phyloP scores from a whole-genome alignment of 176 grass and related monocot genomes.

The Carex kokanica region DNA sequence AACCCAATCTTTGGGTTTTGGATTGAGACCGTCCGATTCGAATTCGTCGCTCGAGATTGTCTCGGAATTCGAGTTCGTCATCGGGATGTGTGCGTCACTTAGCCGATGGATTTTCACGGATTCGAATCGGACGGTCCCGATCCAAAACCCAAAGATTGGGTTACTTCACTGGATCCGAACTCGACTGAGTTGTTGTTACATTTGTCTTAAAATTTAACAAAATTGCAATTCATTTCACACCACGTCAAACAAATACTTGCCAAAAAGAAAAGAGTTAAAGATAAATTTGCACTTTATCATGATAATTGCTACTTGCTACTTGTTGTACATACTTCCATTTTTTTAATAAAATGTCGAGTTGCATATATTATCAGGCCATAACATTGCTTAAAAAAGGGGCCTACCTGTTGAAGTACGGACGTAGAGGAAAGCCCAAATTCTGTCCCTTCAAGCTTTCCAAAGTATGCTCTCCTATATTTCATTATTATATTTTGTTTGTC shows the following conservation, averaged over 20 bases:
- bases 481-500: not conserved
- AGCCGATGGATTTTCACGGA: no score
- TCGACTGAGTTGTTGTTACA: not conserved
- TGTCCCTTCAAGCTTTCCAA: slow-evolving; percentile 71
- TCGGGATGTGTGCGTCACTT: no score
- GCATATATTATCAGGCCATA: slow-evolving; percentile 44
- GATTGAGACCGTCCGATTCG: no score
- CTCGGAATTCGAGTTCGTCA: no score
- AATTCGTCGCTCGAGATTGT: no score
- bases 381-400: slow-evolving; percentile 67
- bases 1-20: no score
- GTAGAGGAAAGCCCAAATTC: slow-evolving; percentile 77
- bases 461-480: slow-evolving; percentile 34
- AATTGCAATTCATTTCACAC: not conserved
- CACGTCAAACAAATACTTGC: not conserved
- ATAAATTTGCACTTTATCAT: not conserved
- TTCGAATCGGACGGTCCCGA: no score
- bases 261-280: not conserved
- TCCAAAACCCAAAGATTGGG: no score
- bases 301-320: not conserved
- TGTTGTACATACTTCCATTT: not conserved
- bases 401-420: slow-evolving; percentile 73
- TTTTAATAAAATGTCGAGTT: not conserved
- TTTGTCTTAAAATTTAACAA: not conserved
- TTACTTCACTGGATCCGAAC: no score